These are phyloP conservation scores for Letharia lupina DNA, from an alignment of 495 filamentous ascomycete genomes.

Conservation along the genomic window DNA sequence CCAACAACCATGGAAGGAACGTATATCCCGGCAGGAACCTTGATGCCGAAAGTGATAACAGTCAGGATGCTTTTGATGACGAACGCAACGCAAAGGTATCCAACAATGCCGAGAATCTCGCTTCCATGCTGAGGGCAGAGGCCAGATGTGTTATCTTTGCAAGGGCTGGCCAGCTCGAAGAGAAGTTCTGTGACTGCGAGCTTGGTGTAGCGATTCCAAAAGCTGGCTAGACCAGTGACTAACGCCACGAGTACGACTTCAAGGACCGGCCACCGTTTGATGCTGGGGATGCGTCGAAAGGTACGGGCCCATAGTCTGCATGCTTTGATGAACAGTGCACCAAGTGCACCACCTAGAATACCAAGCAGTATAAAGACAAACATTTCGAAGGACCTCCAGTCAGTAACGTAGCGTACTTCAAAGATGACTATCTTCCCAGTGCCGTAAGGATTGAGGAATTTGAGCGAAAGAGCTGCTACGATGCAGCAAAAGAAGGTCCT, in stretches of 20 bases:
- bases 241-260: conserved; percentile 85
- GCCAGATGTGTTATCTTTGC: conserved; percentile 57
- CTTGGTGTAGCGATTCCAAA: conserved; percentile 90
- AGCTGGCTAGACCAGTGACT: conserved; percentile 73
- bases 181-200: conserved; percentile 84
- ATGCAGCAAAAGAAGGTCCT: conserved; percentile 98
- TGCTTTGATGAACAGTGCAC: conserved; percentile 95
- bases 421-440: conserved; percentile 96
- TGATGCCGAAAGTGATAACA: conserved; percentile 84
- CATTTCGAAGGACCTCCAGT: conserved; percentile 94
- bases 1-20: conserved; percentile 98
- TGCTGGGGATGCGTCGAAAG: conserved; percentile 69
- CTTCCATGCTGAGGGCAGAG: conserved; percentile 66
- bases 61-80: conserved; percentile 85
- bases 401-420: conserved; percentile 80
- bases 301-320: conserved; percentile 79
- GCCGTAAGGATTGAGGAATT: conserved; percentile 92
- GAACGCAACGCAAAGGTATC: conserved; percentile 66
- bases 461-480: conserved; percentile 76
- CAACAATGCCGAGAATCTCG: conserved; percentile 64
- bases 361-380: conserved; percentile 76
- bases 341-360: conserved; percentile 70
- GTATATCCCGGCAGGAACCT: conserved; percentile 93
- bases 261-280: conserved; percentile 76
- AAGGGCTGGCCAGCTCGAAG: conserved; percentile 83